phyloP scores from a whole-genome alignment of 2,329 filamentous ascomycete species.

The Talaromyces funiculosus region DNA sequence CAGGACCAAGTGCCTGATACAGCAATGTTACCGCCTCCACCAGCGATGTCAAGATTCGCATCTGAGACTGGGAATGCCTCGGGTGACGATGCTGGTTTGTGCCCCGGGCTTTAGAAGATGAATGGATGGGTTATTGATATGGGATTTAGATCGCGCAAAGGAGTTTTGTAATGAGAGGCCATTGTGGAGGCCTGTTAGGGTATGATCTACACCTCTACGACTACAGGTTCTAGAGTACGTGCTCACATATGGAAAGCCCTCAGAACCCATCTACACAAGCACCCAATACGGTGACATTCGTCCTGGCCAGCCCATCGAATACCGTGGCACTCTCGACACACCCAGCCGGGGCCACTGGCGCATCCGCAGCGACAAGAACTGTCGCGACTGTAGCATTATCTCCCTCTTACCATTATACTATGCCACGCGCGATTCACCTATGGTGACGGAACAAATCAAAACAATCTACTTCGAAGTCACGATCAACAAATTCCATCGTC shows the following conservation, averaged over 20 bases:
- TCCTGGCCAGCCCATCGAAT: conserved; percentile 35
- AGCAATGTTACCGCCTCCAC: conserved; percentile 55
- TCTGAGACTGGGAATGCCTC: conserved; percentile 56
- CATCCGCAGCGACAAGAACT: conserved; percentile 39
- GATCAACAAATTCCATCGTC: conserved; percentile 39
- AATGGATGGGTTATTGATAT: neutral
- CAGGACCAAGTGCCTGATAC: conserved; percentile 54
- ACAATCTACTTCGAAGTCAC: conserved; percentile 58
- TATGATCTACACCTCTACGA: neutral
- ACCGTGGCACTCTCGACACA: conserved; percentile 14
- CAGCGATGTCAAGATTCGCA: conserved; percentile 47
- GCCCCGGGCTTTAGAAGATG: neutral
- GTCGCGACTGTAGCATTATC: conserved; percentile 48
- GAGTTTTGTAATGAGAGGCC: conserved; percentile 50
- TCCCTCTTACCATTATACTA: conserved; percentile 55
- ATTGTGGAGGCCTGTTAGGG: conserved; percentile 44
- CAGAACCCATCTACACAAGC: conserved; percentile 36
- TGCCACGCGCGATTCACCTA: conserved; percentile 46
- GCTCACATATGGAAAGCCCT: conserved; percentile 26
- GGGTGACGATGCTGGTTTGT: conserved; percentile 35
- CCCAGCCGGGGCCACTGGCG: conserved; percentile 40
- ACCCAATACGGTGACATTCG: conserved; percentile 42
- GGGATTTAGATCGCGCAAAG: conserved; percentile 48
- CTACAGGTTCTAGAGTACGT: neutral
- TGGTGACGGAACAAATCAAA: conserved; percentile 41